Evolutionary conservation across 176 grass and related monocot genomes (phyloP), one percentile per base, ranked within the genome.

Genomic region (Cocos nucifera): DNA sequence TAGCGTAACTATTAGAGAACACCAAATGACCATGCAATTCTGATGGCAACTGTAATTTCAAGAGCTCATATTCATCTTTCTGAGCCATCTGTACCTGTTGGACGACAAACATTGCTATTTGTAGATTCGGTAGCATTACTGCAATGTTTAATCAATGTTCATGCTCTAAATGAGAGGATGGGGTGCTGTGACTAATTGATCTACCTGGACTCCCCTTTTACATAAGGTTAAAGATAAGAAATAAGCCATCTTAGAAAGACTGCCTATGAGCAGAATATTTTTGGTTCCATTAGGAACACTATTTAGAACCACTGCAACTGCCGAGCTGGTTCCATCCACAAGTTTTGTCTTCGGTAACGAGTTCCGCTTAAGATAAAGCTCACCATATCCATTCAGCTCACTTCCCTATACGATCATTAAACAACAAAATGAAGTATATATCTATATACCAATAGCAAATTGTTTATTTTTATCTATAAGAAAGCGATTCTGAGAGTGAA

Each of bases 261-360:
- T 75, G 29, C 86, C 82, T 1, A 82, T 63, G 6, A 89, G 75
- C 16, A 89, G 75, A 73, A 85, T 78, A 15, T 78, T 83, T 1
- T 50, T 44, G 0, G 64, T 62, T 69, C 63, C 82, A 0, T 51
- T 18, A 1, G 86, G 78, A 12, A 89, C 44, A 68, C 52, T 73
- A 21, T 85, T 56, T 15, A 89, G 64, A 24, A 82, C 67, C 26
- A 77, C 75, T 8, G 75, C 82, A 35, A 72, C 75, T 12, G 72
- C 82, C 17, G 85, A 23, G 71, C 86, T 82, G 1, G 75, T 82
- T 2, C 86, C 87, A 29, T 90, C 87, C 0, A 90, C 82, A 53
- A 90, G 67, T 65, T 29, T 85, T 3, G 60, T 81, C 57, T 48
- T 85, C 0, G 85, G 64, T 5, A 4, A 54, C 0, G 82, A 71